Evolutionary conservation across 129 eudicot species (phyloP).

Genomic region (Calendula officinalis): DNA sequence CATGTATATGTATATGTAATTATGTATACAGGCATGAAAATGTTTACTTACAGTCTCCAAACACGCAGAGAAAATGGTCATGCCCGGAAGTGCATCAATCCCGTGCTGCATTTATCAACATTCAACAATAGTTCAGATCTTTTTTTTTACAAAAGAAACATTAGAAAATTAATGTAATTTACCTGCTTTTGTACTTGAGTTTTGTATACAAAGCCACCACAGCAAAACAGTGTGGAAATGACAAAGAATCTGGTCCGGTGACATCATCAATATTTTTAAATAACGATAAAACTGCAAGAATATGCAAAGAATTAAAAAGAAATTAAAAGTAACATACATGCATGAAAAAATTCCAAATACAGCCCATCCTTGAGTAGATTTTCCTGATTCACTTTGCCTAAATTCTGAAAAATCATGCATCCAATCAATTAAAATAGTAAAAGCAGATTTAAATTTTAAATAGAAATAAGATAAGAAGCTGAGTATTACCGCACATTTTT

Average conservation of each 20-base stretch:
- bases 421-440: not conserved
- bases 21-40: too few species aligned
- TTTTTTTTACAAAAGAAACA: not conserved
- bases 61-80: slow-evolving; percentile 66
- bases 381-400: slow-evolving; percentile 39
- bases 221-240: slow-evolving; percentile 44
- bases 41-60: slow-evolving; percentile 65
- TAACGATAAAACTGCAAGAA: not conserved
- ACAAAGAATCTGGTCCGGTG: slow-evolving; percentile 51
- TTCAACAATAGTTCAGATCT: not conserved
- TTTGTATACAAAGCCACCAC: slow-evolving; percentile 70
- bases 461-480: not conserved
- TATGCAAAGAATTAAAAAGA: too few species aligned
- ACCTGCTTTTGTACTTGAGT: slow-evolving; percentile 57
- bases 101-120: slow-evolving; percentile 56
- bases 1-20: too few species aligned
- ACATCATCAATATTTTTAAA: too few species aligned
- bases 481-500: slow-evolving; percentile 65
- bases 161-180: slow-evolving; percentile 13
- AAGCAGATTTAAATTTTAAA: too few species aligned
- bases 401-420: slow-evolving; percentile 25
- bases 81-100: slow-evolving; percentile 77
- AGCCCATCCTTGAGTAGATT: slow-evolving; percentile 62
- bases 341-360: slow-evolving; percentile 65
- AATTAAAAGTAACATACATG: slow-evolving; percentile 36